Evolutionary conservation across 2,329 filamentous ascomycete genomes (phyloP).

Genomic region (Fusarium keratoplasticum): DNA sequence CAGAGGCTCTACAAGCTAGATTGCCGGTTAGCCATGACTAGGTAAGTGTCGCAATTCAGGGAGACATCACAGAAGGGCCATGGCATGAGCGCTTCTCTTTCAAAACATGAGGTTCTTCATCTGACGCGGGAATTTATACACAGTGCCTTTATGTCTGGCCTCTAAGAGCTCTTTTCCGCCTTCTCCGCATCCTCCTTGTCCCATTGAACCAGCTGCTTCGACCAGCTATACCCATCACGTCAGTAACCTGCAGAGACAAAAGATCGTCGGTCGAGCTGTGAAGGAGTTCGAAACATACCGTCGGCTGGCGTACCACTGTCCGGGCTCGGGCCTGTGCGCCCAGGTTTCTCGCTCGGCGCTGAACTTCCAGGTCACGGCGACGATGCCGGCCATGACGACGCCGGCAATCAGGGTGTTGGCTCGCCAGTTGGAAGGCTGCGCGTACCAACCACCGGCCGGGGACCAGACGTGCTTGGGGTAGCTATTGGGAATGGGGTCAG

Average conservation of each 20-base stretch:
- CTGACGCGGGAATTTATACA: constrained; percentile 42
- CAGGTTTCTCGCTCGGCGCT: constrained; percentile 81
- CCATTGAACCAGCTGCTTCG: constrained; percentile 58
- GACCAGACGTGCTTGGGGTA: constrained; percentile 99
- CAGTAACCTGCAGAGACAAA: constrained; percentile 22
- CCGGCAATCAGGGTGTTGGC: constrained; percentile 85
- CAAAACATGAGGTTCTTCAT: constrained; percentile 24
- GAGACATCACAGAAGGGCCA: neutral
- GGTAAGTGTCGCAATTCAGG: neutral
- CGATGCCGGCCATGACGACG: constrained; percentile 74
- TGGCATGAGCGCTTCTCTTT: constrained; percentile 7
- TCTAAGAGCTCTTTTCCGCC: constrained; percentile 43
- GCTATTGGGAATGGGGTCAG: constrained; percentile 58
- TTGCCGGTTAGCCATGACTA: neutral
- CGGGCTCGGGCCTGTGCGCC: constrained; percentile 79
- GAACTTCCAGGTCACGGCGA: constrained; percentile 75
- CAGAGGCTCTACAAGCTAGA: neutral
- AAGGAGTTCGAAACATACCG: constrained; percentile 69
- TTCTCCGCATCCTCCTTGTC: constrained; percentile 56
- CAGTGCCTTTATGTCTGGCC: constrained; percentile 23
- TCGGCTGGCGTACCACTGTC: constrained; percentile 86
- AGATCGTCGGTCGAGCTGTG: neutral
- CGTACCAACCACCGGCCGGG: constrained; percentile 96
- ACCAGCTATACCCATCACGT: constrained; percentile 53
- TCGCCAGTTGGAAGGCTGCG: constrained; percentile 95